phyloP scores from a whole-genome alignment of 768 basidiomycete species.

The Tulasnella sp. region DNA sequence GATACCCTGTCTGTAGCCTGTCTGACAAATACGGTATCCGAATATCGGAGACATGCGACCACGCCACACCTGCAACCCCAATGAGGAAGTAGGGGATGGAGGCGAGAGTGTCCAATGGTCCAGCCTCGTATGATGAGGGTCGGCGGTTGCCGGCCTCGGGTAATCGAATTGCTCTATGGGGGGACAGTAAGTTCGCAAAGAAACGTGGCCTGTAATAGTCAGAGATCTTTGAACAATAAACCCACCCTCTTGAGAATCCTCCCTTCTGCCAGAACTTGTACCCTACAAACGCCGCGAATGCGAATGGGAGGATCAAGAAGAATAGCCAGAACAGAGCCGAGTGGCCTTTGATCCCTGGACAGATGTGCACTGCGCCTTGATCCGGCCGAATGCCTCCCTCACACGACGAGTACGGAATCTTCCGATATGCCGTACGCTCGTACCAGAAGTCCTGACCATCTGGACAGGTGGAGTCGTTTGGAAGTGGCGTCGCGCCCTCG shows the following conservation, averaged over 20 bases:
- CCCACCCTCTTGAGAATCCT: slow-evolving; percentile 64
- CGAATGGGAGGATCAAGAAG: slow-evolving; percentile 64
- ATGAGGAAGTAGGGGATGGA: slow-evolving; percentile 86
- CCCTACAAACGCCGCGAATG: slow-evolving; percentile 59
- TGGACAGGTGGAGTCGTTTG: slow-evolving; percentile 49
- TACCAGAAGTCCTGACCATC: slow-evolving; percentile 71
- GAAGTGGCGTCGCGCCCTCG: slow-evolving; percentile 51
- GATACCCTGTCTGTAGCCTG: slow-evolving; percentile 51
- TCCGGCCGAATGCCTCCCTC: slow-evolving; percentile 72
- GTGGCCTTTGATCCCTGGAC: slow-evolving; percentile 70
- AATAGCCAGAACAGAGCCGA: slow-evolving; percentile 76
- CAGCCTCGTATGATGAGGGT: slow-evolving; percentile 32
- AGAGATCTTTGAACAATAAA: slow-evolving; percentile 15
- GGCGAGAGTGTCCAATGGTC: slow-evolving; percentile 58
- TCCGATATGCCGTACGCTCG: slow-evolving; percentile 81
- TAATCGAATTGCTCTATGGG: slow-evolving; percentile 58
- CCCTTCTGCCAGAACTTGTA: slow-evolving; percentile 75
- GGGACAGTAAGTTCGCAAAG: too few species aligned
- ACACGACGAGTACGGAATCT: slow-evolving; percentile 82
- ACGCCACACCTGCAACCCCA: slow-evolving; percentile 63
- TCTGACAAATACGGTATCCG: slow-evolving; percentile 18
- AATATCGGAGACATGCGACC: slow-evolving; percentile 41
- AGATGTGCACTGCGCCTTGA: slow-evolving; percentile 57
- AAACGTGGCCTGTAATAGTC: not conserved
- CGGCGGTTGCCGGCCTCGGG: slow-evolving; percentile 41